Evolutionary conservation across 805 yeast genomes (phyloP).

Genomic region (Kodamaea hsintzibuensis): DNA sequence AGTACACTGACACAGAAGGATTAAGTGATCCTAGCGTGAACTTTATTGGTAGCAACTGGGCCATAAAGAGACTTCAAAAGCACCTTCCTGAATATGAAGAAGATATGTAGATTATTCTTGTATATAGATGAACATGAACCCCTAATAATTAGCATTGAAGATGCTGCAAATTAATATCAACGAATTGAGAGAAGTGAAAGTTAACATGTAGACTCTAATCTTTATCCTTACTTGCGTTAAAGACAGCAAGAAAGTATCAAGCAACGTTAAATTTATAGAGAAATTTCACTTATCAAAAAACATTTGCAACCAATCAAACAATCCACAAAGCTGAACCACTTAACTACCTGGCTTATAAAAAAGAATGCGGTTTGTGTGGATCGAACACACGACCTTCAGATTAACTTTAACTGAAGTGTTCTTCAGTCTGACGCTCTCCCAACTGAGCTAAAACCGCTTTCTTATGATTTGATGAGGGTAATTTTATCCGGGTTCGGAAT

Average conservation of each 20-base stretch:
- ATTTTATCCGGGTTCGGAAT: not conserved
- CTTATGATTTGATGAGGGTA: not conserved
- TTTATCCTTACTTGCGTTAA: too few species aligned
- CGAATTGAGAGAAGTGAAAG: too few species aligned
- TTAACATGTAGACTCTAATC: too few species aligned
- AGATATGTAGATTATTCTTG: constrained; percentile 5
- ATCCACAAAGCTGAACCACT: not conserved
- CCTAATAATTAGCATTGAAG: not conserved
- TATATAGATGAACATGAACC: not conserved
- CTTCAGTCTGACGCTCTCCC: constrained; percentile 44
- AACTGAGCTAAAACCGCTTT: constrained; percentile 38
- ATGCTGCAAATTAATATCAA: not conserved
- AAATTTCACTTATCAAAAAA: too few species aligned
- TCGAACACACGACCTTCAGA: constrained; percentile 91
- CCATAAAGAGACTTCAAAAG: constrained; percentile 67
- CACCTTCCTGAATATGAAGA: constrained; percentile 37
- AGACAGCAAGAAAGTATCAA: too few species aligned
- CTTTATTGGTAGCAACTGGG: constrained; percentile 83
- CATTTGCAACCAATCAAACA: not conserved
- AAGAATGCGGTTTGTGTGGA: constrained; percentile 68
- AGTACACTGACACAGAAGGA: constrained; percentile 65
- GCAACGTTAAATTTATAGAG: not conserved
- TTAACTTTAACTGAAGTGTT: constrained; percentile 35
- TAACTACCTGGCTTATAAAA: constrained; percentile 10
- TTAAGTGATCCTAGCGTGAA: constrained; percentile 63